Evolutionary conservation across 164 flowering plant genomes (phyloP), one percentile per base, ranked within the genome.

Genomic region (Magnolia changhungtana): DNA sequence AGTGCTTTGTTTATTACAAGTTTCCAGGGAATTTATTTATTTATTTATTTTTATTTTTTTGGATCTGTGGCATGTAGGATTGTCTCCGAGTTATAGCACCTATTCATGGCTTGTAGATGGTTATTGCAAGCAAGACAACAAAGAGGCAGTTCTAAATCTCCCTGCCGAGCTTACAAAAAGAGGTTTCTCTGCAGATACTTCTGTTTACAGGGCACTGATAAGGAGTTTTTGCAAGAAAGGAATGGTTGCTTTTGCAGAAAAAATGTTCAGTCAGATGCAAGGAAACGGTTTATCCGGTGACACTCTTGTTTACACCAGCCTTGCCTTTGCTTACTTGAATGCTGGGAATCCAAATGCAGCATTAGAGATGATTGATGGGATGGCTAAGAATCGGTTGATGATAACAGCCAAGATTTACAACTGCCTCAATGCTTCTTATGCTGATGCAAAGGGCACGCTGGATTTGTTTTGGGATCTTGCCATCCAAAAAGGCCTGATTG

Each of bases 91-190:
- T 84, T 90, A 84, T 81, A 85, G 86, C 79, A 83, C 88, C 21
- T 92, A 88, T 75, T 87, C 96, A 6, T 96, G 98, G 98, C 79
- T 94, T 77, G 88, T 96, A 8, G 98, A 94, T 84, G 84, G 89
- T 20, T 94, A 89, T 79, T 91, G 93, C 81, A 76, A 80, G 31
- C 84, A 78, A 77, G 73, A 78, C 29, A 82, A 90, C 55, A 89
- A 85, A 55, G 92, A 87, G 7, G 85, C 83, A 63, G 78, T 90
- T 59, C 51, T 89, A 50, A 72, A 71, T 74, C 86, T 94, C 76
- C 88, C 85, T 1, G 86, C 84, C 31, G 95, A 94, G 75, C 76
- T 94, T 67, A 75, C 66, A 58, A 69, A 64, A 69, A 85, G 84
- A 83, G 93, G 94, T 61, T 66, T 86, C 19, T 80, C 63, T 75